These are phyloP conservation scores for Acanthamoeba quina DNA, from an alignment of 208 protist species.

Conservation along the genomic window DNA sequence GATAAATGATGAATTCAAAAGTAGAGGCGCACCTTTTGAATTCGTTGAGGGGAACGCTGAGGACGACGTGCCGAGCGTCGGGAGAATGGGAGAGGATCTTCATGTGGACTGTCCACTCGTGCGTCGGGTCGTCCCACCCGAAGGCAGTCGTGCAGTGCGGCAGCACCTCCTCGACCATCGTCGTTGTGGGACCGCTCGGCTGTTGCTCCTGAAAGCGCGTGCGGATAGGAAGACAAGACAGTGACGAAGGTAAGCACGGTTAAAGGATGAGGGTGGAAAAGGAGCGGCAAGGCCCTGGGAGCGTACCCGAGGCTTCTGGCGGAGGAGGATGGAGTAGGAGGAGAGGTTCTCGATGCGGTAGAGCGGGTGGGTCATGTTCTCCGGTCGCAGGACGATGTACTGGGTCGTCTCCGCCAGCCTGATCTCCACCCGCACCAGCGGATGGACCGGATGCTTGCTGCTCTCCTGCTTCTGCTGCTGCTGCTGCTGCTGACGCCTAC, in stretches of 20 bases:
- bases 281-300: background rate
- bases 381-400: slow-evolving; percentile 4
- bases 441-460: background rate
- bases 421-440: slow-evolving; percentile 5
- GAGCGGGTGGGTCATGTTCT: slow-evolving; percentile 35
- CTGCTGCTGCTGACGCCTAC: background rate
- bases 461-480: background rate
- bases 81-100: slow-evolving; percentile 6
- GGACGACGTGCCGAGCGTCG: background rate
- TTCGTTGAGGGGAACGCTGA: background rate
- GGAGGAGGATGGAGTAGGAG: background rate
- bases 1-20: background rate
- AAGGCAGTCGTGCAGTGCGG: slow-evolving; percentile 1
- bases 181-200: background rate
- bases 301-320: background rate
- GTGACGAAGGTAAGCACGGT: background rate
- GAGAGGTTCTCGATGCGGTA: slow-evolving; percentile 51
- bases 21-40: background rate
- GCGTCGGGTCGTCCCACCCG: slow-evolving; percentile 23
- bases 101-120: background rate
- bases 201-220: background rate
- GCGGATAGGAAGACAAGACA: too few species aligned
- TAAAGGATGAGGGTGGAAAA: background rate
- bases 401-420: background rate
- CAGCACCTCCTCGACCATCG: slow-evolving; percentile 5